Evolutionary conservation across 306 rosid species (phyloP), one percentile per base, ranked within the genome.

Genomic region (Urtica urens): DNA sequence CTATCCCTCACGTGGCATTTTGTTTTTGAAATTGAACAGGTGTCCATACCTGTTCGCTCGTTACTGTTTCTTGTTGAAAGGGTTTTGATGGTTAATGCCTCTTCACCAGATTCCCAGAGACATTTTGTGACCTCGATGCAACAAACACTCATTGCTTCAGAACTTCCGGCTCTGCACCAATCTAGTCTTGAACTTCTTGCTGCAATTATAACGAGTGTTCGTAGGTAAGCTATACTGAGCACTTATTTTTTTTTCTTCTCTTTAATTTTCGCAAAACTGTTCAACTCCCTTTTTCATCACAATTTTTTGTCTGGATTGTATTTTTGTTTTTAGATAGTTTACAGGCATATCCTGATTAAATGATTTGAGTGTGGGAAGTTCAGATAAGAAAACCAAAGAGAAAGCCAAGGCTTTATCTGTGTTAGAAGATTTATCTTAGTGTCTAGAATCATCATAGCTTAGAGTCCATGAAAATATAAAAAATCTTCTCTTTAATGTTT

Each of bases 111-210:
- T 55, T 70, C 70, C 30, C 51, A 76, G 53, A 39, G 60, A 63
- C 78, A 81, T 52, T 84, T 92, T 67, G 57, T 75, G 79, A 79
- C 94, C 37, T 55, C 75, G 49, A 68, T 51, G 66, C 87, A 82
- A 61, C 96, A 92, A 76, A 94, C 85, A 57, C 66, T 66, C 31
- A 63, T 92, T 42, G 82, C 93, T 67, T 82, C 81, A 16, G 83
- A 77, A 67, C 99, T 92, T 67, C 96, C 99, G 23, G 69, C 47
- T 22, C 67, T 85, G 76, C 99, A 92, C 69, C 71, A 51, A 20
- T 41, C 55, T 59, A 46, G 79, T 71, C 39, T 92, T 72, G 94
- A 92, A 27, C 75, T 92, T 53, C 94, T 92, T 35, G 39, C 42
- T 57, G 83, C 83, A 29, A 57, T 86, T 27, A 54, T 82, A 46